Base-by-base conservation (phyloP, 2,329 filamentous ascomycete species). In the Talaromyces sp. region DNA sequence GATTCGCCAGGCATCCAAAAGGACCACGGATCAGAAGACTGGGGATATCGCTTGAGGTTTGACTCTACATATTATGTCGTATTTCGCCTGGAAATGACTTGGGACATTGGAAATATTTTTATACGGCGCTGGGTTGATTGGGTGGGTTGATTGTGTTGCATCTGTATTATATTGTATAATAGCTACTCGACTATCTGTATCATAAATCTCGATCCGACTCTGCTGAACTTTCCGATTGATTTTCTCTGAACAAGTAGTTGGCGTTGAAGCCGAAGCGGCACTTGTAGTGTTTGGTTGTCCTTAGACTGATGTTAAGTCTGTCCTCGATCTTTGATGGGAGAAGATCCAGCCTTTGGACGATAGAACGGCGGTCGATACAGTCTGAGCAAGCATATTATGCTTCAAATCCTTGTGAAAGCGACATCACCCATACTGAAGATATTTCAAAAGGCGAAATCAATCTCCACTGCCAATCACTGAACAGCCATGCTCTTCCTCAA, bases 401-500 rank as follows among this genome's bases (percentile, higher is more conserved):
- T 24, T 46, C 7, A 14, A 21, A 24, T 24, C 43, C 4, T 21
- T 46, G 43, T 38, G n/a, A n/a, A 38, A 38, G 14, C 14, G 7
- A 8, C 14, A 38, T 38, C 35, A n/a, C 35, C 17, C 32, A n/a
- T 51, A 51, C 19, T 51, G 5, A 17, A 27, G 13, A 43, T 43
- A 46, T 46, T 13, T 24, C 11, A n/a, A 38, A 38, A 7, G 35
- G n/a, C 11, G 11, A 46, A 35, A 35, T 17, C 32, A 35, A 35
- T 35, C 17, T 10, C 21, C 24, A 19, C 21, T 17, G 49, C 2
- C 17, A 2, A 53, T 71, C 67, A 77, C 61, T 76, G 74, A 53
- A 82, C 81, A 63, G 86, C 86, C 84, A 89, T 87, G 72, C 86
- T 89, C 83, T 87, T 89, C 72, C 87, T 82, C 76, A 90, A 73